Evolutionary conservation across 768 basidiomycete species (phyloP), one percentile per base, ranked within the genome.

Genomic region (Epithele typhae): DNA sequence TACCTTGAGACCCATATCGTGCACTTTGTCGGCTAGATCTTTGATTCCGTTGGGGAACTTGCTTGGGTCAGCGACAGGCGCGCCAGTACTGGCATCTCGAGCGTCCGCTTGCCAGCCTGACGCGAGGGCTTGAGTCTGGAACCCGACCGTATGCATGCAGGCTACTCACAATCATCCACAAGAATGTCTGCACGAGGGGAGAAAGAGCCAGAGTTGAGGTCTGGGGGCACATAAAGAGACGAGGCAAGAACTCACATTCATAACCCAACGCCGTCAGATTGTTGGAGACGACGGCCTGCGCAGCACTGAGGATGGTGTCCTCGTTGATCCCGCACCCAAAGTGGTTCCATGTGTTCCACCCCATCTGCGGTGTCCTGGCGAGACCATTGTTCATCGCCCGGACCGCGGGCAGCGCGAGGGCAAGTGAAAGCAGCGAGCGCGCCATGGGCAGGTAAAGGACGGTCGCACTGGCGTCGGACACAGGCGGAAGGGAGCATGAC

Each of bases 261-360:
- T 72, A 72, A 1, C 70, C 70, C 22, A 62, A 53, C 10, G 62
- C 48, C 8, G 60, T 59, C 41, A 72, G 54, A 17, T 64, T 64
- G 38, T 63, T 58, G 9, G 55, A 36, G n/a, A 69, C 52, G 21
- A 71, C 43, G 2, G 60, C 56, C 22, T 64, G 49, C 4, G 69
- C 71, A 3, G 67, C 63, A 17, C 53, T 48, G 22, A 68, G 38
- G 47, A 72, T 67, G 37, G 56, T 57, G 35, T 67, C 63, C 43
- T 69, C 65, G 27, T 54, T 53, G 37, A 71, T 70, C 36, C 58
- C 56, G 45, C 71, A 72, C 1, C 62, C 68, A 41, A 69, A 70
- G 43, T 63, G 58, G 49, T 69, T 70, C 67, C 66, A 68, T 0
- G 65, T 64, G 52, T 69, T 66, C 66, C 65, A 68, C 5, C 67